Evolutionary conservation across 2,329 filamentous ascomycete species (phyloP).

Genomic region (Aspergillus brasiliensis): DNA sequence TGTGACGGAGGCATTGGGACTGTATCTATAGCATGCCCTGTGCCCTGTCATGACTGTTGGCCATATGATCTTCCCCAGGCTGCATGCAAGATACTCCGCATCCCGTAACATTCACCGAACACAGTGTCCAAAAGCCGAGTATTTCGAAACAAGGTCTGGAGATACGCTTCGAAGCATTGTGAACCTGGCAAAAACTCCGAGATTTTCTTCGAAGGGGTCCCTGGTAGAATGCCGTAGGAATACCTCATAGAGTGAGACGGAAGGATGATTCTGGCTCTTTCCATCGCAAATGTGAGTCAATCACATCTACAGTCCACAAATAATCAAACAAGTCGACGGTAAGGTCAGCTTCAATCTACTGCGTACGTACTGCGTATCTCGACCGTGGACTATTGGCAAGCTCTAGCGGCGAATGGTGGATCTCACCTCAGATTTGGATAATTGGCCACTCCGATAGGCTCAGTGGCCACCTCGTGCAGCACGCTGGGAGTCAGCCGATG

Average conservation of each 20-base stretch:
- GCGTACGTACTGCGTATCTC: background rate
- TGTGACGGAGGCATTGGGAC: background rate
- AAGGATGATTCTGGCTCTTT: background rate
- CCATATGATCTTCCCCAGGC: background rate
- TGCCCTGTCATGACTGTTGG: background rate
- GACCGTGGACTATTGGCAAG: background rate
- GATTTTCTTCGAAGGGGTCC: background rate
- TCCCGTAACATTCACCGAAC: background rate
- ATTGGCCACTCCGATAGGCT: background rate
- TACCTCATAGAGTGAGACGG: background rate
- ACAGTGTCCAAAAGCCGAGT: background rate
- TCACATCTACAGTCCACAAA: too few species aligned
- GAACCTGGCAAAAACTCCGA: background rate
- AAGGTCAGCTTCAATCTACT: too few species aligned
- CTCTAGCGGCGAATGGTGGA: background rate
- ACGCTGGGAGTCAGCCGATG: background rate
- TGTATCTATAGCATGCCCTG: background rate
- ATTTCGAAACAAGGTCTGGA: background rate
- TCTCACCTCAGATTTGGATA: constrained; percentile 7
- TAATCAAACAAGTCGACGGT: too few species aligned
- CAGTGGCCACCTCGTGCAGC: background rate
- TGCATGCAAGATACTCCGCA: constrained; percentile 2
- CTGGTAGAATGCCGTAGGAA: background rate
- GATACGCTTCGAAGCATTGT: background rate
- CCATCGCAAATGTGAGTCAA: background rate